Percentiles rank a stretch among this genome's conserved stretches.
Conservation (phyloP, 371 early-diverging fungal species). For the Circinella minor region DNA sequence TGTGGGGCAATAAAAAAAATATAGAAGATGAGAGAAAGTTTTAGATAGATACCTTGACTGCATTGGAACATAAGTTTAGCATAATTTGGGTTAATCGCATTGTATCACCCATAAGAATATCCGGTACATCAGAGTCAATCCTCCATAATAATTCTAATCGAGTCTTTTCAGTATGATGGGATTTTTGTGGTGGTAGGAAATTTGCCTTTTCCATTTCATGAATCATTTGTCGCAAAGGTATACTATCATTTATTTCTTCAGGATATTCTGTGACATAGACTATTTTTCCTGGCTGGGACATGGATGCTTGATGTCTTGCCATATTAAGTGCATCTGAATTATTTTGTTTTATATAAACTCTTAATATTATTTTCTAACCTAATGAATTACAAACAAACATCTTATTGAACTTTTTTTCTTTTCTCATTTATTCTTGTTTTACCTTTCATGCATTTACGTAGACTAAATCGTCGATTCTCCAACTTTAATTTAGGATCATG, state of each 20-base stretch:
- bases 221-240: constrained; percentile 45
- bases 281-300: constrained; percentile 46
- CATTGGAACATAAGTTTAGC: constrained; percentile 64
- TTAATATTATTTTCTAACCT: constrained; percentile 6
- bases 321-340: constrained; percentile 50
- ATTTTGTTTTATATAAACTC: background rate
- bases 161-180: constrained; percentile 43
- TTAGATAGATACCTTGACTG: constrained; percentile 50
- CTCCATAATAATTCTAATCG: constrained; percentile 61
- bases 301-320: constrained; percentile 55
- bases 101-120: constrained; percentile 61
- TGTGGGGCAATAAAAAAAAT: too few relatives aligned
- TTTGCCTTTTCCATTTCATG: constrained; percentile 25
- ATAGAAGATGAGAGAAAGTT: too few relatives aligned
- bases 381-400: too few relatives aligned
- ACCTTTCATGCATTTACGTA: constrained; percentile 68
- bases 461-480: constrained; percentile 56
- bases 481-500: constrained; percentile 65
- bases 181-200: constrained; percentile 16
- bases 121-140: constrained; percentile 60
- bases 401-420: too few relatives aligned
- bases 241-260: constrained; percentile 53
- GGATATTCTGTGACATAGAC: constrained; percentile 62
- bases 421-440: constrained; percentile 1
- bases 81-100: constrained; percentile 64